Evolutionary conservation across 1,284 basidiomycete species (phyloP), one percentile per base, ranked within the genome.

Genomic region (Ceratobasidium sp.): DNA sequence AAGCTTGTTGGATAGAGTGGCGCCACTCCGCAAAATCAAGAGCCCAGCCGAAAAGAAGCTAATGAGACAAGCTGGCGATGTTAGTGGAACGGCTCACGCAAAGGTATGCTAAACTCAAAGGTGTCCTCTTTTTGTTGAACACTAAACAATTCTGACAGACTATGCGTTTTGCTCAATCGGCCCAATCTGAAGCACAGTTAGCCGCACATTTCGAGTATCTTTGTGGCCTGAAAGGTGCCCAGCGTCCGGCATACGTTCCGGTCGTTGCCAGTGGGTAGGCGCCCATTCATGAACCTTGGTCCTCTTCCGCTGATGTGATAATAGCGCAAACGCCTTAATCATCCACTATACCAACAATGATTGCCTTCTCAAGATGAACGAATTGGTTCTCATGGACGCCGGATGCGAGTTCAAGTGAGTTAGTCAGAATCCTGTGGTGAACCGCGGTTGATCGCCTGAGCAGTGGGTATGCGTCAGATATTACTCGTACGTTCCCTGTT

Each of bases 311-410:
- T 64, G 53, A 23, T 70, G 10, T 42, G 15, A 44, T 61, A 78
- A 64, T 18, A 95, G 95, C 44, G 89, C 93, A 2, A 97, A 97
- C 83, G 91, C 94, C 1, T 88, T 97, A 1, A 93, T 95, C 49
- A 96, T 98, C 80, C 97, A 98, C 82, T 98, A 98, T 83, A 97
- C 96, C 0, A 89, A 92, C 42, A 98, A 98, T 84, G 93, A 97
- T 84, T 94, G 95, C 78, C 83, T 93, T 42, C 86, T 97, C 7
- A 87, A 89, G 56, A 85, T 90, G 2, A 90, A 88, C n/a, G 95
- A 98, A 81, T 86, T 97, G 80, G 89, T 98, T 6, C 88, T 98
- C 9, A 91, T 98, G 77, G 97, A 98, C 81, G 97, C 96, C 1
- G 96, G 93, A 49, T 96, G 95, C 83, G 96, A 97, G 88, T 93